A percentile compares a stretch with the other conserved stretches of the same genome.
Evolutionary conservation across 225 moss, liverwort and hornwort species (phyloP).

Genomic region (Pleurozium schreberi): DNA sequence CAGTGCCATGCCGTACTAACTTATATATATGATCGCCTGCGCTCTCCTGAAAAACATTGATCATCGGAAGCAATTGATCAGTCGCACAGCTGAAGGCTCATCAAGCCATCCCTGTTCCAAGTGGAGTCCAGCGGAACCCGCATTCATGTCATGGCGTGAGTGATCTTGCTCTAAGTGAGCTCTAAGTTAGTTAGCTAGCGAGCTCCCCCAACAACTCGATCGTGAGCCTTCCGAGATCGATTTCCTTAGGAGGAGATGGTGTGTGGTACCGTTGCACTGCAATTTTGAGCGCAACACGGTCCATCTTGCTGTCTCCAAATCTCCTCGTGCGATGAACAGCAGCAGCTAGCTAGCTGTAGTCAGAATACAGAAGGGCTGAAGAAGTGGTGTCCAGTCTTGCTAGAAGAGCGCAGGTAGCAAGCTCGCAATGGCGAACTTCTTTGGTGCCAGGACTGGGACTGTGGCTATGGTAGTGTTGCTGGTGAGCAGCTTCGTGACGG

Average conservation of each 20-base stretch:
- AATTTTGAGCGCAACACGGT: background rate
- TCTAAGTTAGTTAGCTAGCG: too few species aligned
- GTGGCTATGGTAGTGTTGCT: background rate
- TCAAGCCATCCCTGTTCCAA: background rate
- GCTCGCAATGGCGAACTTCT: slow-evolving; percentile 1
- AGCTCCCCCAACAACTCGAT: background rate
- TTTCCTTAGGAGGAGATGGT: background rate
- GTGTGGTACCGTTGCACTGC: too few species aligned
- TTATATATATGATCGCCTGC: background rate
- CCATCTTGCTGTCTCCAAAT: background rate
- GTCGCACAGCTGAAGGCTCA: background rate
- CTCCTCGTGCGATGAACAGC: background rate
- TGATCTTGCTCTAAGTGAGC: too few species aligned
- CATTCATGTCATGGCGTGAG: background rate
- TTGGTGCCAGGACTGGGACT: background rate
- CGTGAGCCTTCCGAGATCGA: background rate
- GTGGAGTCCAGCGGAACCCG: background rate
- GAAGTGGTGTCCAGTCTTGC: background rate
- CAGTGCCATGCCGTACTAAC: background rate
- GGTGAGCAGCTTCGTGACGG: background rate
- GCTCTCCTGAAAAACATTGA: background rate
- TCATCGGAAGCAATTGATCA: background rate
- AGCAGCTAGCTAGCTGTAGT: too few species aligned
- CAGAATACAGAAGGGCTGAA: background rate
- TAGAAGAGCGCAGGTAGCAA: background rate